Evolutionary conservation across 2,329 filamentous ascomycete genomes (phyloP).

Genomic region (Aspergillus ruber): DNA sequence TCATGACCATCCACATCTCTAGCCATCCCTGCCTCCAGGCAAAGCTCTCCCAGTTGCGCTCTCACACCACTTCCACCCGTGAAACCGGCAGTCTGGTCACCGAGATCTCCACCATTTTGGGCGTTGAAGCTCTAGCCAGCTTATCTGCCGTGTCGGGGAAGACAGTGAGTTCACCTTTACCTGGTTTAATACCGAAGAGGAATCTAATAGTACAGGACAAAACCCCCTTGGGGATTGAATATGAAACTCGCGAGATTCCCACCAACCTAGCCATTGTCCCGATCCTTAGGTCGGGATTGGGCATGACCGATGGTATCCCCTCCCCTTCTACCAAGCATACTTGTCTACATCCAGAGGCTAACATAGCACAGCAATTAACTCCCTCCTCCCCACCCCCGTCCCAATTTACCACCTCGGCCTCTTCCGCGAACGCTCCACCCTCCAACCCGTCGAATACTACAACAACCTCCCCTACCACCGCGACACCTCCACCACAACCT

Average conservation of each 20-base stretch:
- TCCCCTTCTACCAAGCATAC: constrained; percentile 4
- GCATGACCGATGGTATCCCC: constrained; percentile 72
- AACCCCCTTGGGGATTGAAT: constrained; percentile 72
- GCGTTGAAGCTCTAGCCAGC: constrained; percentile 69
- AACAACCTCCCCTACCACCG: constrained; percentile 78
- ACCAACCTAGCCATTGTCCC: constrained; percentile 73
- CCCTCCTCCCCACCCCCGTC: constrained; percentile 70
- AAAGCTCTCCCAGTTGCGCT: constrained; percentile 86
- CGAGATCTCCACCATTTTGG: constrained; percentile 78
- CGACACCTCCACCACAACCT: constrained; percentile 20
- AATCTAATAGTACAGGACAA: constrained; percentile 52
- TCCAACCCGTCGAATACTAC: constrained; percentile 93
- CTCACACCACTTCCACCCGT: constrained; percentile 59
- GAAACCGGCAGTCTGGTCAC: constrained; percentile 78
- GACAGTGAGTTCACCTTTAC: constrained; percentile 50
- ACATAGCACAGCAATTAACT: constrained; percentile 59
- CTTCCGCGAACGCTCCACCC: constrained; percentile 80
- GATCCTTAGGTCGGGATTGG: constrained; percentile 84
- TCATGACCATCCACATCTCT: constrained; percentile 61
- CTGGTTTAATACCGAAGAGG: not conserved
- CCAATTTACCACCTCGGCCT: constrained; percentile 90
- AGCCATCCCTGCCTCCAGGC: constrained; percentile 76
- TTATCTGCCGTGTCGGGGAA: constrained; percentile 30
- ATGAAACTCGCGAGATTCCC: constrained; percentile 61
- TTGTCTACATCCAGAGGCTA: not conserved